Base-by-base conservation (phyloP, 208 protist genomes). In the Trypanosoma theileri region DNA sequence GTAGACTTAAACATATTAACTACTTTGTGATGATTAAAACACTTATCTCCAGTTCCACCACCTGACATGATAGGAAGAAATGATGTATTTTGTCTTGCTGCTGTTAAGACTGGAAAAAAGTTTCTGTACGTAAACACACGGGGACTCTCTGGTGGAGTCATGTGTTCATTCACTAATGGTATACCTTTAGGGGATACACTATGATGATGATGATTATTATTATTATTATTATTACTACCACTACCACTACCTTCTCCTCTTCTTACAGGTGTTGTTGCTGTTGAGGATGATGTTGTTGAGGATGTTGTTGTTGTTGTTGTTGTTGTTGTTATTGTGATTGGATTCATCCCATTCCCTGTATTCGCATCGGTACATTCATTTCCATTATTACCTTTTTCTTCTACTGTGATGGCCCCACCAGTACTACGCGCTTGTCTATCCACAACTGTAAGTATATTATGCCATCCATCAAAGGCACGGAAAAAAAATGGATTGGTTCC, bases 401-500 rank as follows among this genome's bases (percentile, higher is more conserved):
- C 48, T 22, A 50, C 16, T 52, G 28, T 28, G n/a, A 11, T 48
- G 1, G 31, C 40, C 12, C 75, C 62, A 66, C 76, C 60, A 62
- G 58, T 60, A 57, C 54, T 64, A 44, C 19, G 17, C 44, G 52
- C 53, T 69, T 79, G 70, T 66, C 80, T 62, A 62, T 96, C 87
- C 50, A 91, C 69, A 51, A 93, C 81, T 0, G 82, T 81, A 28
- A 96, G 75, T 40, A 81, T 41, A 69, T 84, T 85, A 28, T 54
- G 71, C 88, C 90, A 96, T 35, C 85, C 90, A 12, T 80, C 79
- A 75, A 92, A 96, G 67, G 78, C 80, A 44, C 84, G 85, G 45
- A 93, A 69, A 13, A 96, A 77, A 71, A 93, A 92, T 4, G 86
- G 86, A 59, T 96, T 96, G 0, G 90, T 96, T 53, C 73, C 74